Evolutionary conservation across 345 rosid species (phyloP).

Genomic region (Excoecaria cochinchinensis): DNA sequence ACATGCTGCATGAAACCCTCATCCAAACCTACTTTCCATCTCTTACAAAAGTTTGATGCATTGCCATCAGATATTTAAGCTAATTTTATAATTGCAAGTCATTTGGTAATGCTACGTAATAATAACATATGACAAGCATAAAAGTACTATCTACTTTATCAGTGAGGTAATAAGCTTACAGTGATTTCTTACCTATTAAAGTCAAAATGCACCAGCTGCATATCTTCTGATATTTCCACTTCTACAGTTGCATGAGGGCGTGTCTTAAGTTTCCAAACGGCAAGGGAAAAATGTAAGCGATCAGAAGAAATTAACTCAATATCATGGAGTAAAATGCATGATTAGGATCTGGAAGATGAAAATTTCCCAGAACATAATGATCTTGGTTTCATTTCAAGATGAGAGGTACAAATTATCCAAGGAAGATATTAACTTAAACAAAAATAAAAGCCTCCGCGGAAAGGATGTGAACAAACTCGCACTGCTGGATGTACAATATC

Average conservation of each 20-base stretch:
- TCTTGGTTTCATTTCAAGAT: not conserved
- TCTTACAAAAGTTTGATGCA: slow-evolving; percentile 2
- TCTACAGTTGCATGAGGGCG: slow-evolving; percentile 99
- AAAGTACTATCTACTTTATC: not conserved
- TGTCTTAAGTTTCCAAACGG: slow-evolving; percentile 48
- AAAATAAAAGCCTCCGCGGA: not conserved
- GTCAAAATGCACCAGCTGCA: slow-evolving; percentile 99
- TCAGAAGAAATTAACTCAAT: slow-evolving; percentile 13
- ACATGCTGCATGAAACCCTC: not conserved
- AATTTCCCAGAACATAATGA: not conserved
- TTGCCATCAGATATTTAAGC: not conserved
- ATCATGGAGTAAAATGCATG: not conserved
- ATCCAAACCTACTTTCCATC: slow-evolving; percentile 9
- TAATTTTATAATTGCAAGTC: not conserved
- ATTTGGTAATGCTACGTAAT: not conserved
- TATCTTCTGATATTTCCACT: slow-evolving; percentile 99
- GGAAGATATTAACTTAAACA: not conserved
- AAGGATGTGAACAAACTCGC: not conserved
- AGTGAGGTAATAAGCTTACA: not conserved
- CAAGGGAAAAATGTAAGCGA: slow-evolving; percentile 8
- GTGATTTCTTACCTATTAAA: slow-evolving; percentile 68
- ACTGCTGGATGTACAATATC: not conserved
- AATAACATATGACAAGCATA: not conserved
- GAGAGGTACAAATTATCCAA: not conserved
- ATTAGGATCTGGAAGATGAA: not conserved